Base-by-base conservation (phyloP, 2,329 filamentous ascomycete species). In the Fusarium subglutinans region DNA sequence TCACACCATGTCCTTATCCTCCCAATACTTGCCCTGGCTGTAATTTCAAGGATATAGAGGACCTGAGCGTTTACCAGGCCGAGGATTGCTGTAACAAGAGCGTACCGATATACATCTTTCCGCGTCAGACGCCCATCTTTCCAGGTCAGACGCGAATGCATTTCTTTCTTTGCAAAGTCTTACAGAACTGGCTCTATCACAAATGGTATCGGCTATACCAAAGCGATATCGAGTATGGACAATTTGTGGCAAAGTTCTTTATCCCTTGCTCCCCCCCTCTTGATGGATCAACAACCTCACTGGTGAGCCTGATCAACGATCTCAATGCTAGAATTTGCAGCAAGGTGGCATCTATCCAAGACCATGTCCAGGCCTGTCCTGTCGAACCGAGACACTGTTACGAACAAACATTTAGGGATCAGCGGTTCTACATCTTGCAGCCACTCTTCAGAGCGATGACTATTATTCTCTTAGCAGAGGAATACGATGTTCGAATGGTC, bases 11-110 rank as follows among this genome's bases (percentile, higher is more conserved):
- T 10, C 2, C 22, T 43, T 8, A 43, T 24, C 22, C n/a, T 17
- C n/a, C 41, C 14, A 11, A 43, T 10, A 24, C 41, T 17, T 24
- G 41, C 2, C 14, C 22, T 24, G 22, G 22, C 9, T 7, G 41
- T 24, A 5, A 2, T 24, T 0, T 11, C 3, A 1, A 43, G 14
- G 2, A 43, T 24, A 17, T 3, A 10, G 41, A 43, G n/a, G 41
- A 43, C 41, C 41, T 43, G 6, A 12, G 41, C 8, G 6, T 43
- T 43, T 0, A 43, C 9, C 41, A 43, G 4, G 41, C 41, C 14
- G 6, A 11, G n/a, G 41, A 43, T 24, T 24, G 41, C 41, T 43
- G 41, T 24, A 43, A 43, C n/a, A 43, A 43, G 41, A 43, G 14
- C 11, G 41, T 43, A 6, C 41, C 48, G 15, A 33, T 35, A 35